Conservation (phyloP, 2,329 filamentous ascomycete species). For the Neocatenulostroma microsporum region DNA sequence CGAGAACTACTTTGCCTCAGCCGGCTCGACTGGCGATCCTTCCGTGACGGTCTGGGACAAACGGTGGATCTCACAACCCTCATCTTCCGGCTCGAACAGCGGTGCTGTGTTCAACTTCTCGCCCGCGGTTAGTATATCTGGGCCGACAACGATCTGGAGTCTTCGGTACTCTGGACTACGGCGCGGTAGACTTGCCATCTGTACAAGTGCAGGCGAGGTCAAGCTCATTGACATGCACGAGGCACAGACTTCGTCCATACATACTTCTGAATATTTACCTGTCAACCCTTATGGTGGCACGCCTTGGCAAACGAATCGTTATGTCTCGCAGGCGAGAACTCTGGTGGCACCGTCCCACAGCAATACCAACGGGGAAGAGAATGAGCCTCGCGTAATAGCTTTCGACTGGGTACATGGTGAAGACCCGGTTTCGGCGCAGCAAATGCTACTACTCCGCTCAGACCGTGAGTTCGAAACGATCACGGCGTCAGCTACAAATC, state of each 20-base stretch:
- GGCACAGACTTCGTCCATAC: conserved; percentile 2
- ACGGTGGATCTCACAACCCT: conserved; percentile 38
- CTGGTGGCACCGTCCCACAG: conserved; percentile 41
- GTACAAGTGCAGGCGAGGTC: conserved; percentile 53
- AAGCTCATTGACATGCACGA: conserved; percentile 34
- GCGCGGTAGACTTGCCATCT: conserved; percentile 50
- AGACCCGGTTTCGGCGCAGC: conserved; percentile 34
- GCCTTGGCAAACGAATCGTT: conserved; percentile 37
- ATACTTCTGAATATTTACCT: conserved; percentile 11
- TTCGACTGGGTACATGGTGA: conserved; percentile 53
- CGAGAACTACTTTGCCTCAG: conserved; percentile 77
- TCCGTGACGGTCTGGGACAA: conserved; percentile 72
- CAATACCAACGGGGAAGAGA: conserved; percentile 31
- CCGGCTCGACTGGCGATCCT: conserved; percentile 62
- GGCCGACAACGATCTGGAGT: conserved; percentile 52
- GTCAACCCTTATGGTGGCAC: conserved; percentile 24
- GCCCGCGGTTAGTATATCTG: conserved; percentile 44
- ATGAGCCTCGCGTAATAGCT: conserved; percentile 46
- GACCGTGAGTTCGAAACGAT: conserved; percentile 45
- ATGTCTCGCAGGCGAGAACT: conserved; percentile 37
- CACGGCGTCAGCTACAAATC: conserved; percentile 36
- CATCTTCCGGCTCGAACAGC: conserved; percentile 41
- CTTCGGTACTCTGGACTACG: conserved; percentile 53
- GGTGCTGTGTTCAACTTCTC: conserved; percentile 51
- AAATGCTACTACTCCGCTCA: conserved; percentile 47